Conservation (phyloP, 2,329 filamentous ascomycete genomes). For the Monosporascus sp. region DNA sequence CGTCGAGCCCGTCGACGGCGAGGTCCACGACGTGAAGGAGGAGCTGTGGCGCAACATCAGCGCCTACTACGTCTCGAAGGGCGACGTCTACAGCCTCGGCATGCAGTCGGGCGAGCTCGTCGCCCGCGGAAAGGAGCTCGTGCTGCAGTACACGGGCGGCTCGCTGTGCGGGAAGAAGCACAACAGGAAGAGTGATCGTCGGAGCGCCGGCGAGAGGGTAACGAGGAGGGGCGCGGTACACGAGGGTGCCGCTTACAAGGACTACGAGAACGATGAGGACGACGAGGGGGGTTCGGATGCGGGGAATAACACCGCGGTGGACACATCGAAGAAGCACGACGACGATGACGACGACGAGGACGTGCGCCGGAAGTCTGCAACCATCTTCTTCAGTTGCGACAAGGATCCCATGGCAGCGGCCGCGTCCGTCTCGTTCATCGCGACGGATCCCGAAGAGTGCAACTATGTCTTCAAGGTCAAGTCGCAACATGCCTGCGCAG, state of each 20-base stretch:
- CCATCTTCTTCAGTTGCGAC: conserved; percentile 92
- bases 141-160: conserved; percentile 71
- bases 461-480: conserved; percentile 94
- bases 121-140: conserved; percentile 66
- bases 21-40: conserved; percentile 56
- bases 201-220: not conserved
- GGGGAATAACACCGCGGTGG: conserved; percentile 9
- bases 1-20: conserved; percentile 57
- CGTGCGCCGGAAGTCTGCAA: conserved; percentile 65
- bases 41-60: conserved; percentile 66
- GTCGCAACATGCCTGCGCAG: conserved; percentile 72
- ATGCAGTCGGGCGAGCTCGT: conserved; percentile 50
- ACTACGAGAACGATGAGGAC: conserved; percentile 22
- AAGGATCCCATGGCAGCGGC: conserved; percentile 64
- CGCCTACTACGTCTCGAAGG: conserved; percentile 65
- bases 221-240: conserved; percentile 24
- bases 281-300: conserved; percentile 21
- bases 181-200: conserved; percentile 24
- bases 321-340: conserved; percentile 17
- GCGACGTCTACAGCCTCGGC: conserved; percentile 70
- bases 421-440: conserved; percentile 77
- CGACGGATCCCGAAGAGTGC: conserved; percentile 78
- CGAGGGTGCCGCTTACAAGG: conserved; percentile 28
- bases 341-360: conserved; percentile 30
- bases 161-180: conserved; percentile 60